phyloP scores from a whole-genome alignment of 495 filamentous ascomycete species.

The Extremus antarcticus region DNA sequence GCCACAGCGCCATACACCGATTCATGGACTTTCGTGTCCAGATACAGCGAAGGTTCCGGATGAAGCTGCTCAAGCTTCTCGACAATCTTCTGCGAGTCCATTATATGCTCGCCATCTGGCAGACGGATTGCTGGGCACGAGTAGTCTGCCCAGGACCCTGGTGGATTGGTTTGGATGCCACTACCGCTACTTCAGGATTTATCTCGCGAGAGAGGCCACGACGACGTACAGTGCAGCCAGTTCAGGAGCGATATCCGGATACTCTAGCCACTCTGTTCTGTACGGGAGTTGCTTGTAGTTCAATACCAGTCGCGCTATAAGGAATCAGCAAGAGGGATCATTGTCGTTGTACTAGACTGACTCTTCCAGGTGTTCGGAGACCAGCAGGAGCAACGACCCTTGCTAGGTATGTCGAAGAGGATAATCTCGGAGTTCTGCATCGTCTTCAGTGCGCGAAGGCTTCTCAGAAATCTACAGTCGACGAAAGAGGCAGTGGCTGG shows the following conservation, averaged over 20 bases:
- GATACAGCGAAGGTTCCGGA: conserved; percentile 39
- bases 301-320: conserved; percentile 41
- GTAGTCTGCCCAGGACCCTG: conserved; percentile 30
- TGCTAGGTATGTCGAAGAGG: neutral
- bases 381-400: neutral
- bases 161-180: conserved; percentile 31
- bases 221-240: conserved; percentile 28
- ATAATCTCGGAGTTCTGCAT: no score
- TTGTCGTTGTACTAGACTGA: neutral
- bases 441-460: no score
- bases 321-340: neutral
- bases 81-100: conserved; percentile 45
- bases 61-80: conserved; percentile 38
- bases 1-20: conserved; percentile 24
- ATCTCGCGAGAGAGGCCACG: neutral
- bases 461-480: no score
- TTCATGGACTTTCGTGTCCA: conserved; percentile 35
- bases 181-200: neutral
- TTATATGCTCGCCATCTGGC: conserved; percentile 38
- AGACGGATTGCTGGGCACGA: conserved; percentile 43
- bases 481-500: no score
- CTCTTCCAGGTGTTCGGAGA: neutral
- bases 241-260: conserved; percentile 43
- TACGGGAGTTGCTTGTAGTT: conserved; percentile 51
- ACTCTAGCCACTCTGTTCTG: conserved; percentile 53